Evolutionary conservation across 257 asterid species (phyloP), one percentile per base, ranked within the genome.

Genomic region (Plantago ovata): DNA sequence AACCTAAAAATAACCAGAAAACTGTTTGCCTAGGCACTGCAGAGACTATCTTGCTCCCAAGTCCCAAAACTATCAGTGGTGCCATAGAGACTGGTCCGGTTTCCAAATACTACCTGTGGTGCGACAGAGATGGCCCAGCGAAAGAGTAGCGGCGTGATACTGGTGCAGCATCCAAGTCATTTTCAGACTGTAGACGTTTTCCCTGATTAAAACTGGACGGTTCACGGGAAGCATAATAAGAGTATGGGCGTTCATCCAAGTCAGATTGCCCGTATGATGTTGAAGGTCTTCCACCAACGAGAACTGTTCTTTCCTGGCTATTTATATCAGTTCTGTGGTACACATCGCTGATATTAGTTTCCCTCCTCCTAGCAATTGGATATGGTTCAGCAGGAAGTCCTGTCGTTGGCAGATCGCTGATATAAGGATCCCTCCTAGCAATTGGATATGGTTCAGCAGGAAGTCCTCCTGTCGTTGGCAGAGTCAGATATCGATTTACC

Each of bases 71-170:
- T 28, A 6, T 8, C 2, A 3, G 4, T 28, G 36, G 4, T 28
- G 36, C 7, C 36, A 28, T 28, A 28, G 36, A 2, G 36, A 28
- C 36, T 28, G 36, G 36, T 28, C 36, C 36, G 7, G 36, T 8
- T 28, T 28, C 36, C 36, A 3, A 28, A 28, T 28, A 28, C 36
- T 63, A 63, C 77, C 79, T 73, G 60, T 46, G 75, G n/a, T 44
- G 77, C 0, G 77, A 66, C 2, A 52, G 66, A 66, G 86, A 67
- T 14, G 85, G 90, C 19, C 83, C 94, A 3, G 70, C 81, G 65
- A 81, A 83, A 44, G 95, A 70, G 69, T 87, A 81, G 54, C 84
- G 79, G n/a, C 72, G 67, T 11, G 87, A 79, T 54, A 78, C 86
- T 9, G 84, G 78, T 14, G 81, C 53, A 24, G 84, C 39, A 6